Conservation (phyloP, 306 rosid genomes). For the Ammopiptanthus mongolicus region DNA sequence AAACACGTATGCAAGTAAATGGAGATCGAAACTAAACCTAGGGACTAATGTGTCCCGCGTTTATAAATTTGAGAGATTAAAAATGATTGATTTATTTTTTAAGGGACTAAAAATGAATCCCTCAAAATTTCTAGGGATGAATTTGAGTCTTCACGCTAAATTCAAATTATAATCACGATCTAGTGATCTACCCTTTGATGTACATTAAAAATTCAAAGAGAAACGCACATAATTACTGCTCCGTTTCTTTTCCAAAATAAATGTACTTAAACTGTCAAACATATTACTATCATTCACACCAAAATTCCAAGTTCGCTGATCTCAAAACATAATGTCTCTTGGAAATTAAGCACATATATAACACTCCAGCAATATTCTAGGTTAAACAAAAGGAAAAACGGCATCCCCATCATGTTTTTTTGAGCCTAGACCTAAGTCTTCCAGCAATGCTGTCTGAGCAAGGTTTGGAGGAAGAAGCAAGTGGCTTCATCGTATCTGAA, state of each 20-base stretch:
- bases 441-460: constrained; percentile 32
- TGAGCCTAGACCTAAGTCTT: constrained; percentile 52
- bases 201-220: background rate
- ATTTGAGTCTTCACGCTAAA: too few relatives aligned
- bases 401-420: constrained; percentile 18
- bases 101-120: too few relatives aligned
- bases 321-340: constrained; percentile 9
- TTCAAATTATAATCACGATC: background rate
- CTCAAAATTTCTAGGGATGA: too few relatives aligned
- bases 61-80: too few relatives aligned
- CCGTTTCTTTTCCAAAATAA: background rate
- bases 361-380: background rate
- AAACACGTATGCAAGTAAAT: too few relatives aligned
- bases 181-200: background rate
- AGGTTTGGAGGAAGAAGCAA: constrained; percentile 24
- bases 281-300: background rate
- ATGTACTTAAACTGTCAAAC: background rate
- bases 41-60: too few relatives aligned
- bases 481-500: constrained; percentile 12
- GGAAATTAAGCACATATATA: background rate
- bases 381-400: background rate
- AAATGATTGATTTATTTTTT: too few relatives aligned
- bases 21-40: too few relatives aligned
- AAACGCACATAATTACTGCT: background rate
- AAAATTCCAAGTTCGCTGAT: background rate